These are phyloP conservation scores for Pseudofabraea citricarpa DNA, from an alignment of 2,329 filamentous ascomycete genomes.

Conservation along the genomic window DNA sequence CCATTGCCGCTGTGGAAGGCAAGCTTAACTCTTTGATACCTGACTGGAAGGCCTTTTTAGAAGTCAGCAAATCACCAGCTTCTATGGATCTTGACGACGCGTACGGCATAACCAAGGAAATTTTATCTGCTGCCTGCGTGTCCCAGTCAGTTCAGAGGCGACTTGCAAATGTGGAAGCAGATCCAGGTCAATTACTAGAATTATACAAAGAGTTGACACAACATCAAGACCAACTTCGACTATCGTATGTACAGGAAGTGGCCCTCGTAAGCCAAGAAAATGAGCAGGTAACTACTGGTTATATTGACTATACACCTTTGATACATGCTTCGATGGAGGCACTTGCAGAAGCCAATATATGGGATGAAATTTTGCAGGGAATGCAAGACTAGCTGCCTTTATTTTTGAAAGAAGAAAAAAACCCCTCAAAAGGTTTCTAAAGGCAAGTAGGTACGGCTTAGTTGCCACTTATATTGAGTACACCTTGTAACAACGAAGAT, in stretches of 20 bases:
- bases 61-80: neutral
- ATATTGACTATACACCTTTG: conserved; percentile 64
- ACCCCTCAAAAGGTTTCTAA: neutral
- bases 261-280: conserved; percentile 41
- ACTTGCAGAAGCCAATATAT: conserved; percentile 60
- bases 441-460: neutral
- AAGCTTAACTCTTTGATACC: conserved; percentile 33
- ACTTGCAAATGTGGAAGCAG: conserved; percentile 8
- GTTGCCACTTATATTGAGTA: too few species aligned
- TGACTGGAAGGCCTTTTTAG: conserved; percentile 37
- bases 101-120: conserved; percentile 14
- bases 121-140: conserved; percentile 10
- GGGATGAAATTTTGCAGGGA: conserved; percentile 39
- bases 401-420: neutral
- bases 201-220: conserved; percentile 34
- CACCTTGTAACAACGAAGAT: too few species aligned
- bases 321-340: conserved; percentile 65
- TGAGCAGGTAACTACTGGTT: conserved; percentile 47
- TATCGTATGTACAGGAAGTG: conserved; percentile 44
- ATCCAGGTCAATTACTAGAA: conserved; percentile 25
- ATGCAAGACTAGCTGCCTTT: too few species aligned
- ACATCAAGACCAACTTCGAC: conserved; percentile 37
- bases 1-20: conserved; percentile 33
- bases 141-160: conserved; percentile 2
- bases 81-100: conserved; percentile 7